These are phyloP conservation scores for Fomitopsis pulvina DNA, from an alignment of 768 basidiomycete genomes.

Conservation along the genomic window DNA sequence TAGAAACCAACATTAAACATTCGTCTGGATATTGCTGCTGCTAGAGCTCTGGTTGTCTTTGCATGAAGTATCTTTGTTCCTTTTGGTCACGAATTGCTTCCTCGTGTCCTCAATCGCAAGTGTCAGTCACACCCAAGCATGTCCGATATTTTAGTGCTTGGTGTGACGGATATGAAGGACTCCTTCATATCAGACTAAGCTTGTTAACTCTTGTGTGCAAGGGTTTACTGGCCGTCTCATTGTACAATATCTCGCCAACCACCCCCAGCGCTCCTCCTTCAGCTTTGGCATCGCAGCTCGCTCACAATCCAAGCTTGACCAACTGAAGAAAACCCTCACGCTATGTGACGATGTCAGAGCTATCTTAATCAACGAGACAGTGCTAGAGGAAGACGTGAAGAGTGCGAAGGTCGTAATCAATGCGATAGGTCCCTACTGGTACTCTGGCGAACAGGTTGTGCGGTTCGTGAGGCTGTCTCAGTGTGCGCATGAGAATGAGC, in stretches of 20 bases:
- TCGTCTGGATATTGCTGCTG: too few species aligned
- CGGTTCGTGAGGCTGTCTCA: conserved; percentile 30
- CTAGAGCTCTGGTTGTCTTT: too few species aligned
- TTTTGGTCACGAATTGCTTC: too few species aligned
- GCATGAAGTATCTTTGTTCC: too few species aligned
- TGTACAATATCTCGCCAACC: conserved; percentile 55
- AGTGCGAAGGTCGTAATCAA: conserved; percentile 66
- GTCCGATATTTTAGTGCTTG: too few species aligned
- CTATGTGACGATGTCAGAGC: conserved; percentile 36
- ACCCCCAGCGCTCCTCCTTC: conserved; percentile 55
- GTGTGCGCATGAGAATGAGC: not conserved
- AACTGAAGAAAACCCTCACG: conserved; percentile 39
- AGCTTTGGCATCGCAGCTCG: conserved; percentile 66
- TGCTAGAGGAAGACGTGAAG: conserved; percentile 53
- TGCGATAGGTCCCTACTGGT: conserved; percentile 69
- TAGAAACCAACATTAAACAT: too few species aligned
- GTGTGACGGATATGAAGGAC: too few species aligned
- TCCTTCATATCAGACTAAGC: too few species aligned
- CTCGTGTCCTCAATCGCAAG: too few species aligned
- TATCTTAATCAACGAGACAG: conserved; percentile 42
- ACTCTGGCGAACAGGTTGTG: conserved; percentile 69
- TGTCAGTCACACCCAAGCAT: too few species aligned
- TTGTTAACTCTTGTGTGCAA: too few species aligned
- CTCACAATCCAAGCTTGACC: conserved; percentile 53
- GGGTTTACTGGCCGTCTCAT: conserved; percentile 71